Base-by-base conservation (phyloP, 2,329 filamentous ascomycete genomes). In the Nothopassalora personata region DNA sequence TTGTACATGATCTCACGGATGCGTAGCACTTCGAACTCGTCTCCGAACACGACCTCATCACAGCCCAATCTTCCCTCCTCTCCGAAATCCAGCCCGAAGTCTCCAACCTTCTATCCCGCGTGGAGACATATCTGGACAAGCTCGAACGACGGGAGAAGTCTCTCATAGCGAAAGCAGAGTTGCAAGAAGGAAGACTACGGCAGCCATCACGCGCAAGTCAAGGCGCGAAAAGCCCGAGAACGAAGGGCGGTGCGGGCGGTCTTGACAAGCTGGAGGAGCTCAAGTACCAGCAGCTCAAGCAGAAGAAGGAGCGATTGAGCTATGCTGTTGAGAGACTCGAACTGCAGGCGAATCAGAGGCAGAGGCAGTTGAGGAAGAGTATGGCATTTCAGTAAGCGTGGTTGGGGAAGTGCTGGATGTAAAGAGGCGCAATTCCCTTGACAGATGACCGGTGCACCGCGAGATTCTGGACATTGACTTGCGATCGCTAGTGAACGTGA, bases 1-100 rank as follows among this genome's bases (percentile, higher is more conserved):
- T 23, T 19, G 28, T 54, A n/a, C n/a, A 39, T 9, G 15, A n/a
- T 39, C 19, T 18, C 11, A 48, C 58, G 53, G n/a, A 59, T 34
- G 15, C 18, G 49, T 57, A 95, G 87, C 92, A 96, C 77, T 97
- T 96, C 76, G 92, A 97, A 74, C 86, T 96, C 46, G 89, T 96
- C 67, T 90, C 91, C 15, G 90, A 96, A 72, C 85, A 88, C 11
- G 89, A 89, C 54, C 84, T 97, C 48, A 86, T 87, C 61, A 83
- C 87, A 63, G 92, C 92, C 33, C 92, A 97, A 75, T 81, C 89
- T 65, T 87, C 90, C 4, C 84, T 97, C 18, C 87, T 91, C 67
- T 89, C 90, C 69, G 91, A 96, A 72, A 94, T 96, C 66, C 87
- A 88, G n/a, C 92, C 92, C 8, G 91, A 91, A 73, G 89, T 96